These are phyloP conservation scores for Aspergillus costaricaensis DNA, from an alignment of 2,329 filamentous ascomycete genomes.

Conservation along the genomic window DNA sequence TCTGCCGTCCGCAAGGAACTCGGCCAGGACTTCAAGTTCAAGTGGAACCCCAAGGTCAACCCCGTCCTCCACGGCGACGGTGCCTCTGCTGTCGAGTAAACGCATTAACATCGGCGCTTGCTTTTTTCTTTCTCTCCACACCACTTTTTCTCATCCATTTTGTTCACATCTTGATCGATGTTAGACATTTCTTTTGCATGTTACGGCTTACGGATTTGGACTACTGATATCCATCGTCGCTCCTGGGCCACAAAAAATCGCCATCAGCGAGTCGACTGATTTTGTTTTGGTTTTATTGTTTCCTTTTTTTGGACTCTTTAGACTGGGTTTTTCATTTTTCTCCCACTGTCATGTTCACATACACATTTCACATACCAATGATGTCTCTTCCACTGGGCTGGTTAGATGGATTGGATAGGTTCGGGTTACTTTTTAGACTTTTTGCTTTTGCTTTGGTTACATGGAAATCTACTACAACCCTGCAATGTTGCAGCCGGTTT, in stretches of 20 bases:
- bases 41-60: slow-evolving; percentile 72
- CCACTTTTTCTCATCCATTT: neutral
- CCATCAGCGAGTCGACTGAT: slow-evolving; percentile 1
- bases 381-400: slow-evolving; percentile 3
- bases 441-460: neutral
- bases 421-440: neutral
- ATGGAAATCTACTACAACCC: neutral
- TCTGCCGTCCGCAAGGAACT: slow-evolving; percentile 68
- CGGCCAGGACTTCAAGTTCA: slow-evolving; percentile 72
- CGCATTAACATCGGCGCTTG: neutral
- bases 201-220: slow-evolving; percentile 22
- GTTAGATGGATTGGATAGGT: slow-evolving; percentile 1
- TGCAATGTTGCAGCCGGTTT: neutral
- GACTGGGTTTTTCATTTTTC: slow-evolving; percentile 12
- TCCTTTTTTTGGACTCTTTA: neutral
- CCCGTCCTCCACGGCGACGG: slow-evolving; percentile 60
- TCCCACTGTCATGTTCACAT: neutral
- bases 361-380: neutral
- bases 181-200: slow-evolving; percentile 12
- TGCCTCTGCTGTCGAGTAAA: slow-evolving; percentile 59
- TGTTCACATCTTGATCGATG: slow-evolving; percentile 13
- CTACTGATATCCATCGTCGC: slow-evolving; percentile 28
- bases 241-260: slow-evolving; percentile 2
- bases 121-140: slow-evolving; percentile 6
- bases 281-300: neutral